These are phyloP conservation scores for Cladophialophora yegresii DNA, from an alignment of 2,329 filamentous ascomycete genomes.

Conservation along the genomic window DNA sequence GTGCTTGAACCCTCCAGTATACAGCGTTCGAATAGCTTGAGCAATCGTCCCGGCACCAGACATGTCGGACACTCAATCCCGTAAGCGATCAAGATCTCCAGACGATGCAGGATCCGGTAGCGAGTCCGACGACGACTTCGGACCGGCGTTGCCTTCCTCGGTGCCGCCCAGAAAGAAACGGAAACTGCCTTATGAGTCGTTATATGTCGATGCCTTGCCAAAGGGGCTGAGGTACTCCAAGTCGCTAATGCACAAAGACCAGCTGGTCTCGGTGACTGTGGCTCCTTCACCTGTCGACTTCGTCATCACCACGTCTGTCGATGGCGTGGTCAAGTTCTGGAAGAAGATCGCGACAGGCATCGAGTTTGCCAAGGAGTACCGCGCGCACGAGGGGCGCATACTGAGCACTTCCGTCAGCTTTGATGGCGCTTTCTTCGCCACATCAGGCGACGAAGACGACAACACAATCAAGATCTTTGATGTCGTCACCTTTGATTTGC, in stretches of 20 bases:
- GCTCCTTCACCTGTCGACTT: conserved; percentile 86
- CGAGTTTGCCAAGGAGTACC: conserved; percentile 98
- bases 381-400: conserved; percentile 84
- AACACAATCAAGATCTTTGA: conserved; percentile 59
- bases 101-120: conserved; percentile 16
- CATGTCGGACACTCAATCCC: conserved; percentile 27
- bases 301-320: conserved; percentile 86
- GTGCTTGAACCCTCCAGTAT: not conserved
- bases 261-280: conserved; percentile 81
- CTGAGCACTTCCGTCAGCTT: conserved; percentile 79
- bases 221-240: conserved; percentile 81
- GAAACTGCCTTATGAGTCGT: conserved; percentile 88
- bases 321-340: conserved; percentile 99
- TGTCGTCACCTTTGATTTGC: conserved; percentile 78
- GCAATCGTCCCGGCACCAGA: not conserved
- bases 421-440: conserved; percentile 92
- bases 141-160: conserved; percentile 82
- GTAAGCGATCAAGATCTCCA: conserved; percentile 26
- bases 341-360: conserved; percentile 89
- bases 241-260: conserved; percentile 98
- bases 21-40: not conserved
- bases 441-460: conserved; percentile 63
- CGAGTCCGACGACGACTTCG: conserved; percentile 79
- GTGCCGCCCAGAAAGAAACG: conserved; percentile 86
- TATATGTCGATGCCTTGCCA: conserved; percentile 88